Evolutionary conservation across 2,329 filamentous ascomycete genomes (phyloP), one percentile per base, ranked within the genome.

Genomic region (Colletotrichum kahawae): DNA sequence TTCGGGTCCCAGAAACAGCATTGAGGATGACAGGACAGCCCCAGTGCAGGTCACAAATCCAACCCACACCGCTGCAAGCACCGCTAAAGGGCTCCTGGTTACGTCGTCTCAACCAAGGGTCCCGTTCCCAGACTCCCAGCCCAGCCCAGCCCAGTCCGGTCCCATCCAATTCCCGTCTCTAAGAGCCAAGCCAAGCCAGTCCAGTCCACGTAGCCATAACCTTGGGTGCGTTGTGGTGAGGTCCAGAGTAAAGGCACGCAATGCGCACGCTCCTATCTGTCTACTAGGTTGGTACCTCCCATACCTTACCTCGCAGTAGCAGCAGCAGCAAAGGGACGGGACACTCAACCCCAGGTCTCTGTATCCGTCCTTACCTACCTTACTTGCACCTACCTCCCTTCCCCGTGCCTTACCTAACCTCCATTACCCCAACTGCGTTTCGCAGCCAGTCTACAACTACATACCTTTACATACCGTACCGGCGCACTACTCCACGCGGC

Each of bases 71-170:
- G 43, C 71, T 63, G n/a, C 7, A 63, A 69, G 71, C 21, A 31
- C 67, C 59, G 51, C 67, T 74, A 74, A 71, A 67, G 72, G 68
- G 68, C 56, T 57, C 56, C 70, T 69, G 70, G 66, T 70, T 64
- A 69, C 33, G 70, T 70, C 65, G 70, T 70, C 70, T 59, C 70
- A 62, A 56, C 56, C 70, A 48, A 72, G 70, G 70, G 70, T 69
- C 34, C 62, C 65, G 56, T 36, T 60, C 54, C 43, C 31, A 36
- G 24, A 31, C 38, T 31, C 56, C 56, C 56, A 69, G 67, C 60
- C 59, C 57, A 38, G 31, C 56, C 56, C 56, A 69, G 67, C 21
- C 62, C 51, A 36, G 29, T 51, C 36, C 60, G 48, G 43, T 24
- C 51, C 51, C 7, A 67, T 57, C 48, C 34, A 31, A 33, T 51